Base-by-base conservation (phyloP, 345 rosid genomes). In the Citrus trifoliata region DNA sequence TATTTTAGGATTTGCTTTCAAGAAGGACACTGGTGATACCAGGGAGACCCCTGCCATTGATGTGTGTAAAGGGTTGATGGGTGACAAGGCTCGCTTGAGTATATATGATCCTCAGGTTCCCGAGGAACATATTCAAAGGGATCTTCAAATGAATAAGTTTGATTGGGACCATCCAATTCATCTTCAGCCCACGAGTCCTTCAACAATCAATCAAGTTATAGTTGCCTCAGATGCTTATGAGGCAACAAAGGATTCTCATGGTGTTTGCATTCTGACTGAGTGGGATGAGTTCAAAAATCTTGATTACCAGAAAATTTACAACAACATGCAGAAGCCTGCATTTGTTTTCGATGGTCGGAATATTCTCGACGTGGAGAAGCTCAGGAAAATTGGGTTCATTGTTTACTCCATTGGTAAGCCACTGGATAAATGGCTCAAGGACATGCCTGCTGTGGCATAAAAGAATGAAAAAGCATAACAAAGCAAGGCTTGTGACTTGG, bases 21-120 rank as follows among this genome's bases (percentile, higher is more conserved):
- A 91, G 88, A 90, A 91, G 70, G 93, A 91, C 81, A 91, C 93
- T 55, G 91, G 95, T 64, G 93, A 91, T 81, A 92, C 93, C 0
- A 90, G 95, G 87, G 95, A 90, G 87, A 92, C 95, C 21, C 92
- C 91, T 1, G 93, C 93, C 7, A 91, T 88, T 71, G 93, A 91
- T 82, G 93, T 91, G 9, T 91, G 95, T 78, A 87, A 89, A 76
- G 92, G 93, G 19, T 67, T 89, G 42, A 71, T 91, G 72, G 91
- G 88, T 37, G 92, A 91, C 71, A 90, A 85, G 79, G 95, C 95
- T 37, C 58, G 48, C 64, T 78, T 89, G 77, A 88, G 89, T 83
- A 87, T 91, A 73, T 91, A 87, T 48, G 93, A 91, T 40, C 95
- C 93, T 56, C 91, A 85, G 79, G 95, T 89, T 19, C 73, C 84